These are phyloP conservation scores for Salix dunnii DNA, from an alignment of 345 rosid genomes.

Conservation along the genomic window DNA sequence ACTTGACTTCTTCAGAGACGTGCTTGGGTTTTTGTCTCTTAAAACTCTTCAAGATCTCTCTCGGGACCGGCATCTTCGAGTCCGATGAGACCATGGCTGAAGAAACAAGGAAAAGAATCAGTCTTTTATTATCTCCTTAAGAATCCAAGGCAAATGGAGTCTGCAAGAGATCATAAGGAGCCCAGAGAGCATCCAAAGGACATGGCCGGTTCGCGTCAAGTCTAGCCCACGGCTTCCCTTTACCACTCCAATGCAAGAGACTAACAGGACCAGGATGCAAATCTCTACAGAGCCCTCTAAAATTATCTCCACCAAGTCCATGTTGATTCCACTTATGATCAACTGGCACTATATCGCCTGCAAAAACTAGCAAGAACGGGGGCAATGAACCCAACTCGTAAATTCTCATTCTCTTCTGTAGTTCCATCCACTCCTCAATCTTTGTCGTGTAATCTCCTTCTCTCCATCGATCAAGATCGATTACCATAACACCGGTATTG, in stretches of 20 bases:
- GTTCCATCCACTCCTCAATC: constrained; percentile 92
- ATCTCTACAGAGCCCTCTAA: constrained; percentile 28
- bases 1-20: neutral
- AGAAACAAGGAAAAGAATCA: neutral
- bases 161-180: constrained; percentile 36
- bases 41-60: neutral
- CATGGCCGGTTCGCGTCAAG: constrained; percentile 33
- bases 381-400: constrained; percentile 79
- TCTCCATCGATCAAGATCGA: constrained; percentile 82
- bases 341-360: constrained; percentile 63
- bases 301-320: constrained; percentile 43
- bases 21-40: neutral
- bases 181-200: constrained; percentile 34
- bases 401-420: constrained; percentile 62
- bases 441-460: constrained; percentile 57
- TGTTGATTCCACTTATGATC: constrained; percentile 85
- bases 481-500: constrained; percentile 90
- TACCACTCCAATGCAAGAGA: constrained; percentile 35
- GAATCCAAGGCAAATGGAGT: constrained; percentile 35
- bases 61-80: neutral
- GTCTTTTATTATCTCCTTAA: constrained; percentile 1
- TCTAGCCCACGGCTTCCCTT: constrained; percentile 36
- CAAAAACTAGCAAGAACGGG: constrained; percentile 69
- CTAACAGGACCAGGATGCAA: constrained; percentile 35
- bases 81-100: neutral